Percentiles rank a stretch among this genome's conserved stretches.
These are phyloP conservation scores for Marasmius fiardii DNA, from an alignment of 1,284 basidiomycete species.

Conservation along the genomic window DNA sequence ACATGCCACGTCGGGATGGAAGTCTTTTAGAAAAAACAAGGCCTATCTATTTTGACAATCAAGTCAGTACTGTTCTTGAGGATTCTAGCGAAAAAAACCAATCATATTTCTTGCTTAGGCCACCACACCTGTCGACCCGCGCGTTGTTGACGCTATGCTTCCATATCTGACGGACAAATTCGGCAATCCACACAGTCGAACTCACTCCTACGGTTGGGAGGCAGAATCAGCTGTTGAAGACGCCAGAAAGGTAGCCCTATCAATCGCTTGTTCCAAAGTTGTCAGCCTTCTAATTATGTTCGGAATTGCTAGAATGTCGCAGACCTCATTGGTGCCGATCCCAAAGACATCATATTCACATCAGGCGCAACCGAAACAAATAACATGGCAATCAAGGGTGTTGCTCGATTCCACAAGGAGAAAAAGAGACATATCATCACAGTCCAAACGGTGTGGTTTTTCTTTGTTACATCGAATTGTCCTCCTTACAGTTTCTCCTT, in stretches of 20 bases:
- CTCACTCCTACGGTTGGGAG: conserved; percentile 99
- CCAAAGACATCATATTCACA: conserved; percentile 97
- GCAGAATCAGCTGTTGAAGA: conserved; percentile 93
- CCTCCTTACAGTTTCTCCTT: conserved; percentile 13
- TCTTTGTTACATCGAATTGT: not conserved
- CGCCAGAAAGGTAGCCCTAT: conserved; percentile 70
- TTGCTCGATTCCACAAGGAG: conserved; percentile 91
- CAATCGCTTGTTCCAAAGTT: not conserved
- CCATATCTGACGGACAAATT: conserved; percentile 96
- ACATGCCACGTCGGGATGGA: conserved; percentile 63
- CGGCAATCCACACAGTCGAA: conserved; percentile 97
- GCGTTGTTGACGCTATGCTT: conserved; percentile 96
- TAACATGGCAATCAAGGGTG: conserved; percentile 98
- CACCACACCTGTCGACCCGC: conserved; percentile 96
- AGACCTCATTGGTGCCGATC: conserved; percentile 88
- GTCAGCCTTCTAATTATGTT: conserved; percentile 13
- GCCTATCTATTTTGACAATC: conserved; percentile 96
- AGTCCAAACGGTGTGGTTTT: conserved; percentile 72
- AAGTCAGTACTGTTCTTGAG: conserved; percentile 46
- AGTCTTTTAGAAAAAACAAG: conserved; percentile 63
- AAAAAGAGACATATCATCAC: conserved; percentile 92
- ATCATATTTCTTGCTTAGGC: conserved; percentile 50
- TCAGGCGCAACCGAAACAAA: conserved; percentile 98
- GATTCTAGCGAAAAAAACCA: not conserved
- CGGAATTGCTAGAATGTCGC: conserved; percentile 70